Evolutionary conservation across 78 protist species (phyloP), one percentile per base, ranked within the genome.

Genomic region (Dictyostelium purpureum): DNA sequence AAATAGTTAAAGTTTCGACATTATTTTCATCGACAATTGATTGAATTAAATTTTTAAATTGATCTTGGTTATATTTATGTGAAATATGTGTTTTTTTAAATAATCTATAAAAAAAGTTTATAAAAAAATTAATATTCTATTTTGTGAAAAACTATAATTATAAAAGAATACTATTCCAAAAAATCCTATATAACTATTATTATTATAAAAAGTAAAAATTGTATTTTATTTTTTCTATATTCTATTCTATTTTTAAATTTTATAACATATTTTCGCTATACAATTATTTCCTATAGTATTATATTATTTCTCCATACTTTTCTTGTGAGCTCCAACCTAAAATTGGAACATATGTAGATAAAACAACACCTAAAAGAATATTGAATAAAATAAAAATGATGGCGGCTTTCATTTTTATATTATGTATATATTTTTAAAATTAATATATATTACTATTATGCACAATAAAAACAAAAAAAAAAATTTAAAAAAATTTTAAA

Each of bases 281-380:
- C n/a, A n/a, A n/a, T n/a, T n/a, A n/a, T n/a, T n/a, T n/a, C n/a
- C n/a, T n/a, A n/a, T n/a, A n/a, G n/a, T n/a, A n/a, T n/a, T n/a
- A n/a, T n/a, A n/a, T n/a, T n/a, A n/a, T n/a, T n/a, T n/a, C n/a
- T n/a, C 21, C 59, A 49, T 54, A 73, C 56, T 82, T 65, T 28
- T 80, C 75, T 6, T 67, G 37, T 38, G 78, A 70, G 28, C 69
- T 49, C 90, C 90, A 82, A 47, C 90, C 90, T 21, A 82, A 35
- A 59, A 82, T 82, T 82, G 90, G 90, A 6, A 70, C 77, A 56
- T 54, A 35, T 11, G 66, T 21, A 9, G 90, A 70, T 11, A 77
- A 77, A n/a, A 82, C 19, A 54, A 79, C 75, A 16, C 43, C 63
- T 38, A 77, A 63, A 54, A 49, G 26, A 51, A 82, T 49, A 74